Evolutionary conservation across 805 yeast genomes (phyloP).

Genomic region (Candida verbasci): DNA sequence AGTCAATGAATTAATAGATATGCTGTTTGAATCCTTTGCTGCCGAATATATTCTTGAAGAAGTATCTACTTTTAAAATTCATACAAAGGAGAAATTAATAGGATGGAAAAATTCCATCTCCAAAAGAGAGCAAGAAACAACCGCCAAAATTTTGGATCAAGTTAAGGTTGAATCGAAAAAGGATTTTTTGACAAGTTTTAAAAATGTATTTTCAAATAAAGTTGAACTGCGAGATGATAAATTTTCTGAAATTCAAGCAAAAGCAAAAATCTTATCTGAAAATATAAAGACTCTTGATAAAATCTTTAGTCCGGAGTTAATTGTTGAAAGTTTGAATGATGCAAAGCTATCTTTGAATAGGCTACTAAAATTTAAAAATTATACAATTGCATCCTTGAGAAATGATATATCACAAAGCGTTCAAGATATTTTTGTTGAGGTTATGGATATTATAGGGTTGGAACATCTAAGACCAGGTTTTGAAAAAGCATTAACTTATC

Average conservation of each 20-base stretch:
- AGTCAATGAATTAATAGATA: slow-evolving; percentile 35
- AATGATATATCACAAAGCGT: slow-evolving; percentile 35
- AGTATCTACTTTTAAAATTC: slow-evolving; percentile 20
- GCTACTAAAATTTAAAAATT: slow-evolving; percentile 37
- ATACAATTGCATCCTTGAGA: slow-evolving; percentile 29
- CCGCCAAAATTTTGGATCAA: slow-evolving; percentile 43
- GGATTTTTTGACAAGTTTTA: slow-evolving; percentile 61
- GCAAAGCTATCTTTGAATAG: slow-evolving; percentile 64
- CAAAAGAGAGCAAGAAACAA: slow-evolving; percentile 45
- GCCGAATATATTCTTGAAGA: slow-evolving; percentile 39
- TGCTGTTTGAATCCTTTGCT: slow-evolving; percentile 36
- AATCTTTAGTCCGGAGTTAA: slow-evolving; percentile 75
- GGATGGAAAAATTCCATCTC: slow-evolving; percentile 34
- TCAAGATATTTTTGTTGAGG: slow-evolving; percentile 63
- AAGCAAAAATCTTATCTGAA: slow-evolving; percentile 68
- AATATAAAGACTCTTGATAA: slow-evolving; percentile 73
- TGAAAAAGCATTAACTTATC: slow-evolving; percentile 66
- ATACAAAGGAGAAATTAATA: slow-evolving; percentile 19
- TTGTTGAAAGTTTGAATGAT: slow-evolving; percentile 63
- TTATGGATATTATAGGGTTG: slow-evolving; percentile 58
- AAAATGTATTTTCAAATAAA: slow-evolving; percentile 50
- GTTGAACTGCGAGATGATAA: slow-evolving; percentile 16
- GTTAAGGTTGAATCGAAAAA: slow-evolving; percentile 47
- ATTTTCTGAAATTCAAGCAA: slow-evolving; percentile 71
- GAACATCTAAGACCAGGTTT: slow-evolving; percentile 86